These are phyloP conservation scores for Austropuccinia psidii DNA, from an alignment of 1,284 basidiomycete species.

Conservation along the genomic window DNA sequence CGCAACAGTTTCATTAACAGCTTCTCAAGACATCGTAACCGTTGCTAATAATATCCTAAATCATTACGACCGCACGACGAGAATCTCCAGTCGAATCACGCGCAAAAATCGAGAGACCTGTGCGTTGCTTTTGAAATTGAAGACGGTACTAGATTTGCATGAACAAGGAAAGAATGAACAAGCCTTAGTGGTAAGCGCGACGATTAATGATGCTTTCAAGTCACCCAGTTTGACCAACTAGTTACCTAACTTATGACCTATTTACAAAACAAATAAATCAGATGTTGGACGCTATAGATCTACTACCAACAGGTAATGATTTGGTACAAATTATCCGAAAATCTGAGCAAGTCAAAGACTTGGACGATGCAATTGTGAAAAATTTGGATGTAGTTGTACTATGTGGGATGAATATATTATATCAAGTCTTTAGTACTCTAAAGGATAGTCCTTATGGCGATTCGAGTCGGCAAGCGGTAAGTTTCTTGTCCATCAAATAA, in stretches of 20 bases:
- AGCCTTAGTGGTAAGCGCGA: constrained; percentile 72
- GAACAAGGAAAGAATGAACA: constrained; percentile 64
- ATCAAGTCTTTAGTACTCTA: constrained; percentile 64
- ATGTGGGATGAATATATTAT: constrained; percentile 88
- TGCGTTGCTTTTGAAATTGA: constrained; percentile 64
- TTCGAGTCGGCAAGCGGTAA: constrained; percentile 62
- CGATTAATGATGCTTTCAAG: too few relatives aligned
- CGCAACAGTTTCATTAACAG: constrained; percentile 55
- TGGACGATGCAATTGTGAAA: constrained; percentile 73
- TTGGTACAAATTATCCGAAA: constrained; percentile 74
- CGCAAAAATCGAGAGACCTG: constrained; percentile 63
- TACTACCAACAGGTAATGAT: constrained; percentile 81
- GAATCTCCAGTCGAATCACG: constrained; percentile 65
- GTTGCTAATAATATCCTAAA: constrained; percentile 74
- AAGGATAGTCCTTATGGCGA: constrained; percentile 69
- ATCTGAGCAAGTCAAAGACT: constrained; percentile 82
- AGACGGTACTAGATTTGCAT: constrained; percentile 72
- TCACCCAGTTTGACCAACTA: too few relatives aligned
- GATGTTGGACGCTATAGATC: constrained; percentile 79
- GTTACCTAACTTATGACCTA: background rate
- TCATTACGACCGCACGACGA: constrained; percentile 74
- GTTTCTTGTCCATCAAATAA: constrained; percentile 46
- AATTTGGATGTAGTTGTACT: constrained; percentile 84
- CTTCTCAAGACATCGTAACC: constrained; percentile 62
- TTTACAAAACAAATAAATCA: constrained; percentile 45